Percentiles rank a stretch among this genome's conserved stretches.
Conservation (phyloP, 371 early-diverging fungal genomes). For the Ordospora pajunii region DNA sequence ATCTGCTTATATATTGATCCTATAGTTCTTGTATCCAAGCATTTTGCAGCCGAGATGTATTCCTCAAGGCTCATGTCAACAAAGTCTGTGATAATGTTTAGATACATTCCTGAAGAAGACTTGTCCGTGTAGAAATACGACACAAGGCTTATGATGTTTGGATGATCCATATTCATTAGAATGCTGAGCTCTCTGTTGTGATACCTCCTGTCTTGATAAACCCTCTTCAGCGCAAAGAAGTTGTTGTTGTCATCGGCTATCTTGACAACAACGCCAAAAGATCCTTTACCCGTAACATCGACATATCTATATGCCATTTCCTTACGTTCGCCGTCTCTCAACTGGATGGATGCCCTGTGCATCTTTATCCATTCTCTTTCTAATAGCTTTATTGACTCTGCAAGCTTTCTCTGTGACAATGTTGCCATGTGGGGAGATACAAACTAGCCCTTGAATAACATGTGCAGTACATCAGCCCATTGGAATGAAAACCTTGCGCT, state of each 20-base stretch:
- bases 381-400: neutral
- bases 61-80: constrained; percentile 22
- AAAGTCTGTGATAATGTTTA: constrained; percentile 53
- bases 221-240: constrained; percentile 53
- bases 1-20: constrained; percentile 71
- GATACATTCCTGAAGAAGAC: constrained; percentile 38
- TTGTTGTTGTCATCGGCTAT: constrained; percentile 23
- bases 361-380: constrained; percentile 14
- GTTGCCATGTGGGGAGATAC: neutral
- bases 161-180: constrained; percentile 38
- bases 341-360: neutral
- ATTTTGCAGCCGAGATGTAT: constrained; percentile 19
- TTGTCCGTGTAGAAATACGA: constrained; percentile 43
- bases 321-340: neutral
- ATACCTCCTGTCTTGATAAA: constrained; percentile 49
- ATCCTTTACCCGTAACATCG: constrained; percentile 54
- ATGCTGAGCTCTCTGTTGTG: constrained; percentile 56
- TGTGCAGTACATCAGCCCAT: too few relatives aligned
- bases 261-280: constrained; percentile 55
- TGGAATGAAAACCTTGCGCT: too few relatives aligned
- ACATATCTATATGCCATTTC: constrained; percentile 15
- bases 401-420: constrained; percentile 4
- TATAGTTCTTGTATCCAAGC: neutral
- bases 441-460: neutral
- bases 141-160: constrained; percentile 40